phyloP scores from a whole-genome alignment of 108 stramenopile species.

The Pseudonitzschia multiseries region DNA sequence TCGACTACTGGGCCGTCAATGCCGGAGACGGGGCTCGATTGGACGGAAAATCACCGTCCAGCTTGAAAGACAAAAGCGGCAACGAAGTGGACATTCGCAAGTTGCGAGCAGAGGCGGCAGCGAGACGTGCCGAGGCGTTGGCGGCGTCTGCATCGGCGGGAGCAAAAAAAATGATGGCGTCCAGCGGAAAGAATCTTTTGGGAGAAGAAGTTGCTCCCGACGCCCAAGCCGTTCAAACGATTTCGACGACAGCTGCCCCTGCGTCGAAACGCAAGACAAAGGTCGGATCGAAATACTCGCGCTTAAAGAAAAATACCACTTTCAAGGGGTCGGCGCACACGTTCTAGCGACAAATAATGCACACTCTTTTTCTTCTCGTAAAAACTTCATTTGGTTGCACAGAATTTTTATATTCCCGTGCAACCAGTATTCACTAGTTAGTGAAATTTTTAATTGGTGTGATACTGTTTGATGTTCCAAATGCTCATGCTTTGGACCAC shows the following conservation, averaged over 20 bases:
- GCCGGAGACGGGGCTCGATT: constrained; percentile 80
- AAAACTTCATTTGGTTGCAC: no score
- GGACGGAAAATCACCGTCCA: constrained; percentile 74
- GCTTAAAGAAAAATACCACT: constrained; percentile 56
- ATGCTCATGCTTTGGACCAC: no score
- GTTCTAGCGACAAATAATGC: constrained; percentile 2
- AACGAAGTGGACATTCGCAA: constrained; percentile 77
- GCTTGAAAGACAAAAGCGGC: constrained; percentile 73
- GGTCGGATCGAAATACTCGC: constrained; percentile 73
- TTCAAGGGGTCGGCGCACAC: constrained; percentile 68
- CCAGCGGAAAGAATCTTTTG: constrained; percentile 44
- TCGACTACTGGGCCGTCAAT: constrained; percentile 88
- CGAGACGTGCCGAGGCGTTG: constrained; percentile 56
- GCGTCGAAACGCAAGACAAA: constrained; percentile 73
- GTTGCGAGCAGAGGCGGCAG: constrained; percentile 76
- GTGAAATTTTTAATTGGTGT: no score
- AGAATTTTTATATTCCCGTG: no score
- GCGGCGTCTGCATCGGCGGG: constrained; percentile 38
- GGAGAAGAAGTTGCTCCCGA: constrained; percentile 48
- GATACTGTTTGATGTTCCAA: no score
- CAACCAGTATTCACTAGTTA: no score
- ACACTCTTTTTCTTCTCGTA: no score
- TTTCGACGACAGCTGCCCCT: constrained; percentile 19
- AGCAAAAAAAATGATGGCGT: constrained; percentile 26
- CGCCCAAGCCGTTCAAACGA: constrained; percentile 16